phyloP scores from a whole-genome alignment of 768 basidiomycete species.

The Serpula lacrymans region DNA sequence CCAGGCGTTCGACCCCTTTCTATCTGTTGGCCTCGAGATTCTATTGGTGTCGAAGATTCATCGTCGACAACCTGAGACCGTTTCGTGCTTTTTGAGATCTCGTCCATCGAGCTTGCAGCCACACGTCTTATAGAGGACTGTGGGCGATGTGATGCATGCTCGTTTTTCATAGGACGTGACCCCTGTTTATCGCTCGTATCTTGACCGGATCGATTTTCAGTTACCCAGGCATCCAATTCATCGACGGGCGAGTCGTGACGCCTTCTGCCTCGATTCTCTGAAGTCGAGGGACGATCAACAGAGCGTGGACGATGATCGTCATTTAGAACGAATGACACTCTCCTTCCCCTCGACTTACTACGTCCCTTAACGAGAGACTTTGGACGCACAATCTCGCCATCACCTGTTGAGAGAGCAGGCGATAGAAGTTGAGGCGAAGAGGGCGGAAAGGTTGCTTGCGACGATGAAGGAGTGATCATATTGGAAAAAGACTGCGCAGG shows the following conservation, averaged over 20 bases:
- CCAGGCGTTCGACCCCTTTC: conserved; percentile 25
- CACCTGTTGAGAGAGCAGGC: conserved; percentile 32
- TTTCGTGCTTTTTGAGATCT: conserved; percentile 13
- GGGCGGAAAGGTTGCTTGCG: conserved; percentile 48
- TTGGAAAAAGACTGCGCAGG: conserved; percentile 37
- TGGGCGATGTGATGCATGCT: no score
- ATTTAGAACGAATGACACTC: conserved; percentile 53
- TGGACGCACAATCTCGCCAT: conserved; percentile 22
- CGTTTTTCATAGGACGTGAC: no score
- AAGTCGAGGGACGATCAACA: conserved; percentile 12
- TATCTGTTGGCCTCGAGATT: not conserved
- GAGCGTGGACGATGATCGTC: conserved; percentile 11
- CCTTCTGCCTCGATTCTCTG: conserved; percentile 11
- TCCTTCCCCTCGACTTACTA: conserved; percentile 52
- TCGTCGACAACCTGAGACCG: conserved; percentile 7
- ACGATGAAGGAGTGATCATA: conserved; percentile 42
- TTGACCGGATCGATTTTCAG: no score
- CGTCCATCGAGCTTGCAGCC: no score
- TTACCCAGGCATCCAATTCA: no score
- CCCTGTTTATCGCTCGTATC: no score
- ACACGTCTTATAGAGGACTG: no score
- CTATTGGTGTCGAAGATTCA: conserved; percentile 1
- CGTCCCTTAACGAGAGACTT: conserved; percentile 39
- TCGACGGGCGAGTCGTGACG: no score
- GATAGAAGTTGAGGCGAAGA: conserved; percentile 44